Evolutionary conservation across 345 rosid species (phyloP), one percentile per base, ranked within the genome.

Genomic region (Pistacia atlantica): DNA sequence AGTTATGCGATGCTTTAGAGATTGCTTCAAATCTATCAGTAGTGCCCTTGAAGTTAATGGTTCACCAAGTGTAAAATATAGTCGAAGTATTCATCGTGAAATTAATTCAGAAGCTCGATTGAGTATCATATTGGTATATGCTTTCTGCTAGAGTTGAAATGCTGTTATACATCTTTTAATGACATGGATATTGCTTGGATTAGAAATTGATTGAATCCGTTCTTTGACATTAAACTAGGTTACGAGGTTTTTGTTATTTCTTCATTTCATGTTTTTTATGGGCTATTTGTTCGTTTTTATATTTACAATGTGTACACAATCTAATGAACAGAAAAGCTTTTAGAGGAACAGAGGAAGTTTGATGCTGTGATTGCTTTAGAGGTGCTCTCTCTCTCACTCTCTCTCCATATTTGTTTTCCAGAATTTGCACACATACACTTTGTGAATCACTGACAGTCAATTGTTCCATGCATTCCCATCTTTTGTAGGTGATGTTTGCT

Each of bases 311-410:
- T 54, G 25, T 62, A 37, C 74, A n/a, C 37, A 75, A 71, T 72
- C 73, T 74, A 6, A 63, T 84, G 77, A 3, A 54, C 93, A 95
- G 97, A 93, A 71, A 91, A 83, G 82, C 91, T 95, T 38, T 92
- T 88, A 71, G 96, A 93, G 65, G 98, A 95, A 66, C 90, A 90
- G 75, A 82, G 84, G 87, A 85, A 75, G 78, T 95, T 90, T 75
- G 99, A 95, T 68, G 97, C 89, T 74, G 98, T 92, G 82, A 87
- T 95, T 80, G 78, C 98, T 77, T 78, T 91, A 69, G 98, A 95
- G 97, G 98, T 92, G 59, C 57, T 67, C 67, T 48, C 80, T 74
- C 65, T 76, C 76, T 63, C 55, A 31, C 69, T 72, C 35, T 72
- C 35, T 42, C 11, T 57, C 25, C 20, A 13, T 49, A 6, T 18